Evolutionary conservation across 2,329 filamentous ascomycete genomes (phyloP).

Genomic region (Beauveria pseudobassiana): DNA sequence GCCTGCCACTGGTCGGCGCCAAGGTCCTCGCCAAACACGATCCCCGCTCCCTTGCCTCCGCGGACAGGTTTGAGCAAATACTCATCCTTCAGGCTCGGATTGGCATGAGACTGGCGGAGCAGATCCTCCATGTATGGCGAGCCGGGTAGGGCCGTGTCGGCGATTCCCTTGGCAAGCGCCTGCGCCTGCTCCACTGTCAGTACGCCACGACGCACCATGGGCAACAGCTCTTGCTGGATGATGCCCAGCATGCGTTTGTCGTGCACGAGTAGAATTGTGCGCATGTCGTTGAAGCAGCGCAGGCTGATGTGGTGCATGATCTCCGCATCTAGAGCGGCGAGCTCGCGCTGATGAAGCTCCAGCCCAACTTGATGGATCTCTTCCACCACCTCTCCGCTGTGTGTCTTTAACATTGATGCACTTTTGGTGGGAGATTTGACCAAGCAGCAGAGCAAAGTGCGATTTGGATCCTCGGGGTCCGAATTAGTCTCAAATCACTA

Average conservation of each 20-base stretch:
- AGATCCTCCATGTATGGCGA: conserved; percentile 20
- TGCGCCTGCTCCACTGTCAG: conserved; percentile 22
- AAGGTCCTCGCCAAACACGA: conserved; percentile 31
- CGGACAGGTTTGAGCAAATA: conserved; percentile 32
- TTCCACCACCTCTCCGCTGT: conserved; percentile 22
- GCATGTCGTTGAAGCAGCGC: conserved; percentile 33
- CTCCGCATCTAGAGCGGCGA: conserved; percentile 22
- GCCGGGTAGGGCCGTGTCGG: conserved; percentile 27
- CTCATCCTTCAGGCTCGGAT: conserved; percentile 16
- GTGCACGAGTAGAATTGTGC: conserved; percentile 32
- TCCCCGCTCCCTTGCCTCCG: conserved; percentile 32
- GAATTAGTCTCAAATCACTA: conserved; percentile 26
- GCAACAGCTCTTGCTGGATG: conserved; percentile 26
- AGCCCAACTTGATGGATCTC: conserved; percentile 30
- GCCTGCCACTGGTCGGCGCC: neutral
- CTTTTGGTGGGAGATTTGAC: neutral
- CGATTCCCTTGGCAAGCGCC: conserved; percentile 21
- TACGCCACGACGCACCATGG: conserved; percentile 19
- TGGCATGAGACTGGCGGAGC: conserved; percentile 1
- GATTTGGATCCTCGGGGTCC: conserved; percentile 13
- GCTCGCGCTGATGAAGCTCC: conserved; percentile 32
- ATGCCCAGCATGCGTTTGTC: conserved; percentile 36
- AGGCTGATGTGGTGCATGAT: conserved; percentile 28
- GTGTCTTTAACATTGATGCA: conserved; percentile 13
- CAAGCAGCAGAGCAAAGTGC: conserved; percentile 22